Evolutionary conservation across 2,329 filamentous ascomycete species (phyloP).

Genomic region (Sodiomyces alkalinus): DNA sequence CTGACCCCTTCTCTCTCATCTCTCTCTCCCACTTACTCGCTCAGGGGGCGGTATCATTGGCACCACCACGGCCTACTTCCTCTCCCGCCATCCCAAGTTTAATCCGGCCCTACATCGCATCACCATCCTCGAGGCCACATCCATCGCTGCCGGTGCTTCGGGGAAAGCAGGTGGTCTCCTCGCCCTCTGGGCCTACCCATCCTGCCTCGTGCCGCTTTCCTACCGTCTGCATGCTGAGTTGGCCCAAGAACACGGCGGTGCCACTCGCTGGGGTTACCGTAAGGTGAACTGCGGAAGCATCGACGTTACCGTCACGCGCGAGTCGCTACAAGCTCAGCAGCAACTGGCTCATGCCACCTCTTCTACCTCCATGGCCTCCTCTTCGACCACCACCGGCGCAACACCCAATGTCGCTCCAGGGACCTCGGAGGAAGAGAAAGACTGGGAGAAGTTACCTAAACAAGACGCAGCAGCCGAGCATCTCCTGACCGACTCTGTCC

Average conservation of each 20-base stretch:
- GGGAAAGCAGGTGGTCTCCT: constrained; percentile 89
- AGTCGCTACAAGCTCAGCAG: constrained; percentile 17
- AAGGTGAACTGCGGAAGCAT: constrained; percentile 57
- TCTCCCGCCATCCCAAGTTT: constrained; percentile 74
- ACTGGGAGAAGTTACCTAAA: constrained; percentile 48
- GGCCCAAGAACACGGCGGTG: constrained; percentile 69
- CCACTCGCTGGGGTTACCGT: constrained; percentile 74
- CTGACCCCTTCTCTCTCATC: background rate
- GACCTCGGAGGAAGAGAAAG: constrained; percentile 24
- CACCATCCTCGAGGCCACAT: constrained; percentile 72
- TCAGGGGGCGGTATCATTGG: constrained; percentile 86
- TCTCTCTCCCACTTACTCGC: too few relatives aligned
- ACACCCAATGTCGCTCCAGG: too few relatives aligned
- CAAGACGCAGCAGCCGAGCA: constrained; percentile 32
- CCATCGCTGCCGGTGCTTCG: constrained; percentile 79
- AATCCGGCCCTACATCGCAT: constrained; percentile 60
- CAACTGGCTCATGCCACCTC: constrained; percentile 1
- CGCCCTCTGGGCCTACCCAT: constrained; percentile 82
- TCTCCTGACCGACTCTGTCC: constrained; percentile 36
- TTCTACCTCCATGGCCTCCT: constrained; percentile 6
- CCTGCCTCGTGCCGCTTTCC: constrained; percentile 68
- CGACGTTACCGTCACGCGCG: constrained; percentile 20
- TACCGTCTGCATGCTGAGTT: constrained; percentile 73
- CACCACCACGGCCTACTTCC: constrained; percentile 77
- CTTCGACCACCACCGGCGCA: constrained; percentile 2